Evolutionary conservation across 768 basidiomycete species (phyloP).

Genomic region (Collybiopsis confluens): DNA sequence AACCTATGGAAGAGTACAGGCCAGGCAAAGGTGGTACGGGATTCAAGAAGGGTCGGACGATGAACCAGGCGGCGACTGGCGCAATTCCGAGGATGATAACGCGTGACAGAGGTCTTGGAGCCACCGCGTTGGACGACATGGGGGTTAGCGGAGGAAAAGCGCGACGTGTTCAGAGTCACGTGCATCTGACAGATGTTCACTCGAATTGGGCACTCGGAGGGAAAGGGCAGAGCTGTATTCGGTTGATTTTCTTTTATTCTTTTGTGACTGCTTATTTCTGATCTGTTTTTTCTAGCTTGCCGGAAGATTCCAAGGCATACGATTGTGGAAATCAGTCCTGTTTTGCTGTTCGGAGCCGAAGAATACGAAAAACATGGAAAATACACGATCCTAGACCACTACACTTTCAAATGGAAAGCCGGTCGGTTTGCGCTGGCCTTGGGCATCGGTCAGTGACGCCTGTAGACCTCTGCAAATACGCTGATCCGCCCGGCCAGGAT

Average conservation of each 20-base stretch:
- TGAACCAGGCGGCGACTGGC: conserved; percentile 70
- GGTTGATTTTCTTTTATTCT: too few species aligned
- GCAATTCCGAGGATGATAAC: conserved; percentile 54
- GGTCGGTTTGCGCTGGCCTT: conserved; percentile 74
- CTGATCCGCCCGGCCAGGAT: conserved; percentile 41
- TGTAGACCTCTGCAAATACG: conserved; percentile 6
- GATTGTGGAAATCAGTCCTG: conserved; percentile 81
- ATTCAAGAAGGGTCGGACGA: conserved; percentile 66
- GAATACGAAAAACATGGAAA: conserved; percentile 67
- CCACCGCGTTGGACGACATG: conserved; percentile 17
- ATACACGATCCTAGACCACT: conserved; percentile 67
- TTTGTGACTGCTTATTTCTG: too few species aligned
- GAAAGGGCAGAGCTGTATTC: conserved; percentile 62
- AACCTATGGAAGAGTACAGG: conserved; percentile 75
- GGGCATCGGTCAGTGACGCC: conserved; percentile 54
- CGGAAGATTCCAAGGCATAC: conserved; percentile 53
- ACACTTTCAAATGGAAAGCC: conserved; percentile 73
- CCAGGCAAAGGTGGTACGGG: conserved; percentile 67
- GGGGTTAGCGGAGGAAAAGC: background rate
- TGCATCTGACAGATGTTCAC: too few species aligned
- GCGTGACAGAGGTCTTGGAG: conserved; percentile 47
- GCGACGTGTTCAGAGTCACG: too few species aligned
- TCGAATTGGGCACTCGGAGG: conserved; percentile 36
- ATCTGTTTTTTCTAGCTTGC: conserved; percentile 41
- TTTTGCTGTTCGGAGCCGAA: conserved; percentile 64